phyloP scores from a whole-genome alignment of 768 basidiomycete genomes.

The Lentinula sp. region DNA sequence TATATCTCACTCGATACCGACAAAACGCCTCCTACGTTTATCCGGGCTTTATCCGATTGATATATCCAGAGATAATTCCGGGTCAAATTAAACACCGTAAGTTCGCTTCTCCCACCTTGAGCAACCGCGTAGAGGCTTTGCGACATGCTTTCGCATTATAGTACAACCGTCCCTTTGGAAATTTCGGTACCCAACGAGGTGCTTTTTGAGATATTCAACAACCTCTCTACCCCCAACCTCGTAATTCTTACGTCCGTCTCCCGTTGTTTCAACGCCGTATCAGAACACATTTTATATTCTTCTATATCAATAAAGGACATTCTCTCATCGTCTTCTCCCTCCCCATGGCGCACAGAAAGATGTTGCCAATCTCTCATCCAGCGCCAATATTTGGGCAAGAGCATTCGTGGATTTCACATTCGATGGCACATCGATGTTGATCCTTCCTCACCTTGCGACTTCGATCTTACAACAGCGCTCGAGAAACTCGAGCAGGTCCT shows the following conservation, averaged over 20 bases:
- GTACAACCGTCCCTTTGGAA: background rate
- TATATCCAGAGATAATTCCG: background rate
- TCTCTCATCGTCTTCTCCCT: slow-evolving; percentile 33
- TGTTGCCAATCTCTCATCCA: slow-evolving; percentile 49
- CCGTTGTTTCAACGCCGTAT: slow-evolving; percentile 42
- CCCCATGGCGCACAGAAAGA: slow-evolving; percentile 35
- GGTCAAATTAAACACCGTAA: background rate
- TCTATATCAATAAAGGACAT: slow-evolving; percentile 42
- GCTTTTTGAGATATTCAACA: slow-evolving; percentile 40
- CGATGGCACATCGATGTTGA: slow-evolving; percentile 45
- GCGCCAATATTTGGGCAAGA: slow-evolving; percentile 39
- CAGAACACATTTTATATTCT: slow-evolving; percentile 55
- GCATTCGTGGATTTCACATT: slow-evolving; percentile 41
- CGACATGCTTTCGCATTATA: background rate
- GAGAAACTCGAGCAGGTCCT: slow-evolving; percentile 32
- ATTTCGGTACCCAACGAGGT: slow-evolving; percentile 51
- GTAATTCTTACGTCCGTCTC: slow-evolving; percentile 38
- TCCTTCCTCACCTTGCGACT: slow-evolving; percentile 17
- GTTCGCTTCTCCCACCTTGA: background rate
- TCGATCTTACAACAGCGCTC: slow-evolving; percentile 30
- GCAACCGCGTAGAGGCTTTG: background rate
- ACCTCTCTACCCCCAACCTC: slow-evolving; percentile 31
- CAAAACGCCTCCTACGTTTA: background rate
- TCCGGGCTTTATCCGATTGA: background rate
- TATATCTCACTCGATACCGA: background rate